Conservation (phyloP, 306 rosid species). For the Carpinus fangiana region DNA sequence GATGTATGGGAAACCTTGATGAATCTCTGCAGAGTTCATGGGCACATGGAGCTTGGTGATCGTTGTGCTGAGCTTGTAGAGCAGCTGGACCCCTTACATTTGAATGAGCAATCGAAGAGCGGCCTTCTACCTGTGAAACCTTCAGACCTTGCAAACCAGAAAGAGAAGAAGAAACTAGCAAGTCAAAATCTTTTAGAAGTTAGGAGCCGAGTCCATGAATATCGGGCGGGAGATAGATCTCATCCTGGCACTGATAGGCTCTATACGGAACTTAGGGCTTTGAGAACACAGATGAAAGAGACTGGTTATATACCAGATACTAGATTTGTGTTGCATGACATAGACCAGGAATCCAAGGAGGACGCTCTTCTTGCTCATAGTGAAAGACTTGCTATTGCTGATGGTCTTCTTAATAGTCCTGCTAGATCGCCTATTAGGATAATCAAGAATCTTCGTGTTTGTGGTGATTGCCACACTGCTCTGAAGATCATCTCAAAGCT, state of each 20-base stretch:
- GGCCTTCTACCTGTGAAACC: conserved; percentile 68
- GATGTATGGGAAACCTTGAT: conserved; percentile 74
- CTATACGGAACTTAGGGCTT: conserved; percentile 62
- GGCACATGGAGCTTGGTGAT: conserved; percentile 66
- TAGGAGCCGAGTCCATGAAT: conserved; percentile 77
- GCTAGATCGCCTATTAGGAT: conserved; percentile 68
- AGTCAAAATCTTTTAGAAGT: conserved; percentile 63
- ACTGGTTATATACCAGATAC: conserved; percentile 80
- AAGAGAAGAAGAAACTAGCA: conserved; percentile 54
- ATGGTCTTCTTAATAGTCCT: conserved; percentile 69
- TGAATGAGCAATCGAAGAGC: conserved; percentile 63
- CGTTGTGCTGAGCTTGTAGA: conserved; percentile 72
- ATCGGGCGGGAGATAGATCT: conserved; percentile 84
- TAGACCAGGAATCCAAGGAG: conserved; percentile 81
- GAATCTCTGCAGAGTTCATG: conserved; percentile 80
- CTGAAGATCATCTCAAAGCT: conserved; percentile 50
- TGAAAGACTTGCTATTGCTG: conserved; percentile 80
- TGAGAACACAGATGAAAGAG: conserved; percentile 80
- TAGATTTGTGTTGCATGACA: conserved; percentile 80
- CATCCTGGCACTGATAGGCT: conserved; percentile 67
- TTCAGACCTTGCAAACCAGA: conserved; percentile 55
- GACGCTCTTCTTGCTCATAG: conserved; percentile 83
- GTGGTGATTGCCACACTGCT: conserved; percentile 52
- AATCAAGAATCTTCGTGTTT: conserved; percentile 78
- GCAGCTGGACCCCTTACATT: conserved; percentile 55